A percentile compares a stretch with the other conserved stretches of the same genome.
These are phyloP conservation scores for Triticum urartu DNA, from an alignment of 176 grass and related monocot species.

Conservation along the genomic window DNA sequence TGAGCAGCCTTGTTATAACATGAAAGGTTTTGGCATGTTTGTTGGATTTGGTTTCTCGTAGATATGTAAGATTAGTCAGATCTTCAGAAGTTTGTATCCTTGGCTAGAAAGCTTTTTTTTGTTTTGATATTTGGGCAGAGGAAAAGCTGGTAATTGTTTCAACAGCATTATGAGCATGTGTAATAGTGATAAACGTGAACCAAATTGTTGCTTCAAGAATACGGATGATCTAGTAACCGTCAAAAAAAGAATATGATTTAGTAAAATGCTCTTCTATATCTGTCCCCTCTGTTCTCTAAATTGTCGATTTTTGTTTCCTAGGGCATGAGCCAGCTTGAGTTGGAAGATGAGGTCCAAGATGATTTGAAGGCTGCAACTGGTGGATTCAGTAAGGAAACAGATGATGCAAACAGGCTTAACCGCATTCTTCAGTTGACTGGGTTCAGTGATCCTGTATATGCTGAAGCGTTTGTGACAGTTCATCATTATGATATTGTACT, in stretches of 20 bases:
- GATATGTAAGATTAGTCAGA: not conserved
- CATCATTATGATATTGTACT: slow-evolving; percentile 68
- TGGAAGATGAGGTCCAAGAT: slow-evolving; percentile 68
- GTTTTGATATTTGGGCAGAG: not conserved
- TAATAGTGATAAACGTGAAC: not conserved
- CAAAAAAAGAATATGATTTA: too few relatives aligned
- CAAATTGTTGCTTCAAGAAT: not conserved
- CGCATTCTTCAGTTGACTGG: slow-evolving; percentile 61
- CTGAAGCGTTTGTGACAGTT: slow-evolving; percentile 66
- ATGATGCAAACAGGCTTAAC: slow-evolving; percentile 51
- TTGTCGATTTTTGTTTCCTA: slow-evolving; percentile 26
- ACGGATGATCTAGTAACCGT: not conserved
- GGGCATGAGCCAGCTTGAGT: slow-evolving; percentile 66
- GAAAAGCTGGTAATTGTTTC: not conserved
- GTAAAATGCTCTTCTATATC: not conserved
- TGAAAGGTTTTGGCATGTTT: not conserved
- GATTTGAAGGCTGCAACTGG: slow-evolving; percentile 65
- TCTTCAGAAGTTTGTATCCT: not conserved
- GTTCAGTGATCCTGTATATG: slow-evolving; percentile 65
- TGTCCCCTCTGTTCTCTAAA: slow-evolving; percentile 9
- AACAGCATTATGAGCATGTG: not conserved
- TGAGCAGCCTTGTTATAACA: not conserved
- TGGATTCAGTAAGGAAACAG: slow-evolving; percentile 53
- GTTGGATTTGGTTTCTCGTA: not conserved
- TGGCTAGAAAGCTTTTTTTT: not conserved